Base-by-base conservation (phyloP, 768 basidiomycete genomes). In the Leccinum subtestaceum region DNA sequence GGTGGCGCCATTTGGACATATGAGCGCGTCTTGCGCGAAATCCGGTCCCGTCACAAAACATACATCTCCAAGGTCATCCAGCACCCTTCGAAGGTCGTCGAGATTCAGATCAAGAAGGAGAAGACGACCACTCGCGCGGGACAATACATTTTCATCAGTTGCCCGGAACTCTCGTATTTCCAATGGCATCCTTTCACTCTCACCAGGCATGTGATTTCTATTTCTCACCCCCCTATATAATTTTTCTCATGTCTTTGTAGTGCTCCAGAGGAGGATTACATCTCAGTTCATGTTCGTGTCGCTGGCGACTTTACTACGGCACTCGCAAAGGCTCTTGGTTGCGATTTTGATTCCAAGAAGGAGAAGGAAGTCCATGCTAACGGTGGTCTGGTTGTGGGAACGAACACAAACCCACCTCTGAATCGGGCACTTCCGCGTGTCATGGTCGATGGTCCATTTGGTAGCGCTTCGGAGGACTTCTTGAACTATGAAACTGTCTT, bases 151-250 rank as follows among this genome's bases (percentile, higher is more conserved):
- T 95, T 96, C 80, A 74, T 97, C 52, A 87, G 80, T 63, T 94
- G 92, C 76, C 95, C 95, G 9, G 91, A 93, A 74, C 79, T 98
- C 49, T 93, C 89, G 19, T 96, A 93, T 77, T 95, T 89, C 81
- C 93, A 97, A 71, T 98, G 94, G 91, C 95, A 98, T 69, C 94
- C 95, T 9, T 97, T 97, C 81, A 96, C 95, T 15, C 83, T 97
- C 60, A 96, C 93, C 34, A 89, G 87, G 87, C n/a, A 51, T 57
- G 61, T 63, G 32, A 40, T 52, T 51, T 40, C 53, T 31, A 40
- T 52, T 51, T 40, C 53, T 31, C n/a, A 36, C 34, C 36, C 2
- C 13, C 10, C 11, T 27, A 4, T 19, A 25, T 7, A 17, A 21
- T 31, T 40, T n/a, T 29, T 48, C 55, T 59, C 12, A 56, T 29